Conservation (phyloP, 805 yeast species). For the Ogataea trehalophila region DNA sequence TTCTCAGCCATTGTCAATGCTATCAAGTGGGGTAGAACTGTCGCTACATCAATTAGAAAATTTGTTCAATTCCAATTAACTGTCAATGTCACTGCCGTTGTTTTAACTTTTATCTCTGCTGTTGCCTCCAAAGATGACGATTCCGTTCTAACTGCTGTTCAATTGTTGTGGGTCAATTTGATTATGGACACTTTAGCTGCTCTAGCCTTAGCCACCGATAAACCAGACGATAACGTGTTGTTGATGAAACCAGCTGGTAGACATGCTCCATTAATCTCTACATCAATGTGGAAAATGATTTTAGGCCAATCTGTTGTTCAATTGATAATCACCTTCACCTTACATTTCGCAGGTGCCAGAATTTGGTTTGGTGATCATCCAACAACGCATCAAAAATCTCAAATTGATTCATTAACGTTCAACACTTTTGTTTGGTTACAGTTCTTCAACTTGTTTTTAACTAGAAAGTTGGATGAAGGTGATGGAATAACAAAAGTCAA, state of each 20-base stretch:
- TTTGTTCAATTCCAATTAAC: slow-evolving; percentile 96
- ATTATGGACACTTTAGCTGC: slow-evolving; percentile 99
- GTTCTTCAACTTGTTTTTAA: slow-evolving; percentile 85
- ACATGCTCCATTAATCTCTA: slow-evolving; percentile 69
- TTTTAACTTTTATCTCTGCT: slow-evolving; percentile 89
- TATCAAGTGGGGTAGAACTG: slow-evolving; percentile 98
- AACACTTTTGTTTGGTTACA: slow-evolving; percentile 98
- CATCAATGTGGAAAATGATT: slow-evolving; percentile 98
- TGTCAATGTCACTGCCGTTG: slow-evolving; percentile 95
- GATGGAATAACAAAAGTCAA: slow-evolving; percentile 56
- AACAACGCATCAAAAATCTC: slow-evolving; percentile 43
- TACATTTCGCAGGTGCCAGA: slow-evolving; percentile 72
- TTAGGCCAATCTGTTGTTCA: slow-evolving; percentile 80
- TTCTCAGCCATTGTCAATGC: slow-evolving; percentile 94
- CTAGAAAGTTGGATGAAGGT: slow-evolving; percentile 87
- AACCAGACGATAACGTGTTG: slow-evolving; percentile 80
- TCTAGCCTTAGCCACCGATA: slow-evolving; percentile 94
- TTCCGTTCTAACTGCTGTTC: slow-evolving; percentile 95
- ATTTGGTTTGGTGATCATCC: slow-evolving; percentile 44
- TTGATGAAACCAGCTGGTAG: slow-evolving; percentile 83
- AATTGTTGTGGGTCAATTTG: slow-evolving; percentile 92
- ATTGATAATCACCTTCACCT: slow-evolving; percentile 67
- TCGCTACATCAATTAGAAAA: slow-evolving; percentile 88
- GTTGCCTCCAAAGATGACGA: slow-evolving; percentile 74
- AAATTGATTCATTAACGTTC: slow-evolving; percentile 81